These are phyloP conservation scores for Colletotrichum falcatum DNA, from an alignment of 2,329 filamentous ascomycete genomes.

Conservation along the genomic window DNA sequence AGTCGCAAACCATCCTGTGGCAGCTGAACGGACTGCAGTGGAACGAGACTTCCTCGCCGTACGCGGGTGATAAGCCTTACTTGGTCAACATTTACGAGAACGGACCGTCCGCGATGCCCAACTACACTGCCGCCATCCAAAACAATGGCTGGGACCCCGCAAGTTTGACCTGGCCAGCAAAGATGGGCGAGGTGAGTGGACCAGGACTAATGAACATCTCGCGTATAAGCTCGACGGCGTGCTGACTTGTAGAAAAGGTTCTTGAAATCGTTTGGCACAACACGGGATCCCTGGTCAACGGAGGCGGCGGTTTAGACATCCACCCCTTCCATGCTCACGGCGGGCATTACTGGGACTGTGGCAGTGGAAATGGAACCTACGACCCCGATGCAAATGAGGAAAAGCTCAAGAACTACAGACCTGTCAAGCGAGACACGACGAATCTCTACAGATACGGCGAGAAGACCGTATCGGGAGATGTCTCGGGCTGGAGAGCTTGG, in stretches of 20 bases:
- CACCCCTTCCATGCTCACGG: slow-evolving; percentile 70
- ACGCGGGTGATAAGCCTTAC: slow-evolving; percentile 53
- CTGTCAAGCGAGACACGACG: slow-evolving; percentile 60
- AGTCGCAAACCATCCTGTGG: slow-evolving; percentile 16
- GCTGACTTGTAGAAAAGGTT: slow-evolving; percentile 9
- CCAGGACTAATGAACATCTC: slow-evolving; percentile 54
- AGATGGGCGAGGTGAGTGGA: slow-evolving; percentile 65
- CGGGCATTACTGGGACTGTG: slow-evolving; percentile 65
- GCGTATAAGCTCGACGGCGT: slow-evolving; percentile 51
- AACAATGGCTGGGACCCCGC: slow-evolving; percentile 67
- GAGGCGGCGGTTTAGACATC: slow-evolving; percentile 54
- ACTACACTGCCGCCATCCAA: slow-evolving; percentile 61
- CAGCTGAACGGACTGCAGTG: slow-evolving; percentile 58
- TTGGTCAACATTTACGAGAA: slow-evolving; percentile 64
- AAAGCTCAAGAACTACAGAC: slow-evolving; percentile 47
- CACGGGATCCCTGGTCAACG: slow-evolving; percentile 45
- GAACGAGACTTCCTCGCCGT: slow-evolving; percentile 50
- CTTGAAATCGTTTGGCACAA: slow-evolving; percentile 35
- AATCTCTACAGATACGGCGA: slow-evolving; percentile 66
- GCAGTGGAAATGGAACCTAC: slow-evolving; percentile 65
- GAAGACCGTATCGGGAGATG: slow-evolving; percentile 53
- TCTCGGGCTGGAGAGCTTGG: slow-evolving; percentile 72
- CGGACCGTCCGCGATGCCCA: slow-evolving; percentile 58
- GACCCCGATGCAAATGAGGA: slow-evolving; percentile 61
- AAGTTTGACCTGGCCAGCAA: slow-evolving; percentile 63